Evolutionary conservation across 2,329 filamentous ascomycete species (phyloP), one percentile per base, ranked within the genome.

Genomic region (Penicillium psychrosexuale): DNA sequence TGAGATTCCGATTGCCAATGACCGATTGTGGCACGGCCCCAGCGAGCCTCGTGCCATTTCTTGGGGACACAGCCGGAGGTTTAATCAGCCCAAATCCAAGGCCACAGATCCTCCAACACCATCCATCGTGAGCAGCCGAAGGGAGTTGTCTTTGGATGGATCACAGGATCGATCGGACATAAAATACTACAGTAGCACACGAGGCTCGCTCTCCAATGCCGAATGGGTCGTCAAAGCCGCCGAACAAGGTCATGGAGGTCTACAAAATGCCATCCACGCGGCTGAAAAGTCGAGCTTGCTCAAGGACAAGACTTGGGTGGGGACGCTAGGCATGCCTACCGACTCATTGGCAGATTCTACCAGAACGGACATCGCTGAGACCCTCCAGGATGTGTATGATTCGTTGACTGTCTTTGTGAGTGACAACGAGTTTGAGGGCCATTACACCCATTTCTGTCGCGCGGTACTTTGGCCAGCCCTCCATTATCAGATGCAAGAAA

Each of bases 401-500:
- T 91, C 90, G 66, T 75, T 95, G 60, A 85, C 88, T 2, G 91
- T 97, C 30, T 96, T 88, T 70, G 88, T 89, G 72, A 88, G 85
- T 57, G 93, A 97, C 76, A 91, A 88, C 70, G 91, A 97, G 74
- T 91, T 96, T 67, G 89, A 96, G 66, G 91, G 91, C 0, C 91
- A 96, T 75, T 97, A 97, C 69, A 84, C 87, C 13, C 92, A 97
- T 75, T 97, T 93, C 72, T 97, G 92, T 84, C 96, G 96, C 77
- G 89, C 93, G 8, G 95, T 97, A 47, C 80, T 97, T 8, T 97
- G 92, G 91, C 93, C 93, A 1, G 91, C 96, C 59, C 94, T 97
- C 74, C 92, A 97, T 75, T 97, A 97, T 73, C 91, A 96, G 72
- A 95, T 97, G 62, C 93, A 93, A 2, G 93, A 97, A 71, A 93